Evolutionary conservation across 495 filamentous ascomycete species (phyloP).

Genomic region (Penicillium diatomitis): DNA sequence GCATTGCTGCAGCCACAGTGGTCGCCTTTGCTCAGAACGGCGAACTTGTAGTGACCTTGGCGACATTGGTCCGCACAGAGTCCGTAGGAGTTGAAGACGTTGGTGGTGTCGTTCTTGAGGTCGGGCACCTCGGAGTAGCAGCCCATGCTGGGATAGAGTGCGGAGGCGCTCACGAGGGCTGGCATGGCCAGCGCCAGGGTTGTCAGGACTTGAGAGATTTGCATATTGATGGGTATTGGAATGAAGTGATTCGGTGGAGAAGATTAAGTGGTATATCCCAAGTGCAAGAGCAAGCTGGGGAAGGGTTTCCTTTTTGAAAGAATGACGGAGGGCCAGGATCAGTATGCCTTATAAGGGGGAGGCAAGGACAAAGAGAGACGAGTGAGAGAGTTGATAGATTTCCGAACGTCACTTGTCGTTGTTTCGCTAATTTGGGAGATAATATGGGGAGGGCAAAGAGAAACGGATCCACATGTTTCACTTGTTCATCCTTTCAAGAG

Average conservation of each 20-base stretch:
- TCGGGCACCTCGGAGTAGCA: constrained; percentile 27
- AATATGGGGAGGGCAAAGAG: no score
- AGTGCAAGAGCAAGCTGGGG: no score
- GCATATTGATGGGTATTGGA: constrained; percentile 6
- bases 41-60: constrained; percentile 16
- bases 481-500: no score
- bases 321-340: no score
- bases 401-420: no score
- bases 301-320: no score
- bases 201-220: constrained; percentile 9
- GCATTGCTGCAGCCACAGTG: constrained; percentile 31
- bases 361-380: no score
- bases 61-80: constrained; percentile 25
- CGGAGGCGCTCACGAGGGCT: constrained; percentile 4
- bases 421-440: no score
- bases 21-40: constrained; percentile 21
- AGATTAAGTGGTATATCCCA: background rate
- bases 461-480: no score
- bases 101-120: constrained; percentile 10
- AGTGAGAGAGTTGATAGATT: no score
- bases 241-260: background rate
- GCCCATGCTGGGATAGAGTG: constrained; percentile 8
- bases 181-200: constrained; percentile 22
- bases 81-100: constrained; percentile 21
- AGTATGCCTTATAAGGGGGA: no score